Evolutionary conservation across 805 yeast genomes (phyloP), one percentile per base, ranked within the genome.

Genomic region (Candida yuanshanica): DNA sequence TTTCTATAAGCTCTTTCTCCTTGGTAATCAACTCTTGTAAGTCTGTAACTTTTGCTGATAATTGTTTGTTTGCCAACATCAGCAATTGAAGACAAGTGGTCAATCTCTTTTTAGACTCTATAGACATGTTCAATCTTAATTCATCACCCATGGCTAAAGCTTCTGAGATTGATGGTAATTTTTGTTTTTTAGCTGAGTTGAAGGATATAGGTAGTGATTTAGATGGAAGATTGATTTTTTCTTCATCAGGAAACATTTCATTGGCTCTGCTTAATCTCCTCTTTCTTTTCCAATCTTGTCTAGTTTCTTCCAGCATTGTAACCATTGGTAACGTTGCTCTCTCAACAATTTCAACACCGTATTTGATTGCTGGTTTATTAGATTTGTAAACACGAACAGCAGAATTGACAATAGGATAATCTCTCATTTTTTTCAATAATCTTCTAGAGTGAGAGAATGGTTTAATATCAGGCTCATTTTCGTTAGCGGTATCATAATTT

Each of bases 51-150:
- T 87, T 79, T 36, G 74, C 68, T 36, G 82, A 79, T 24, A 89
- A 69, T 52, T 83, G 87, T 42, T 77, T 78, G 54, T 87, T 89
- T 4, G 96, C 96, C 37, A 87, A 68, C 55, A 83, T 82, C 42
- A 89, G 66, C 39, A 90, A 69, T 50, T 88, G 90, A 36, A 90
- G 69, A 52, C 95, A 79, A 55, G 91, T 83, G 27, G 84, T 80
- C 36, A 89, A 58, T 48, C 90, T 72, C 49, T 81, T 81, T 45
- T 86, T 76, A 20, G 90, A 82, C 53, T 87, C 95, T 42, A 78
- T 71, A 0, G 83, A 73, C 58, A 79, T 64, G 33, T 58, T 65
- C 14, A 64, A 42, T 10, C 55, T 48, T 23, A 54, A 51, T 21
- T 65, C 70, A 41, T 62, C 61, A n/a, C 65, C 57, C 37, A 59